Evolutionary conservation across 2,329 filamentous ascomycete genomes (phyloP).

Genomic region (Botryotinia calthae): DNA sequence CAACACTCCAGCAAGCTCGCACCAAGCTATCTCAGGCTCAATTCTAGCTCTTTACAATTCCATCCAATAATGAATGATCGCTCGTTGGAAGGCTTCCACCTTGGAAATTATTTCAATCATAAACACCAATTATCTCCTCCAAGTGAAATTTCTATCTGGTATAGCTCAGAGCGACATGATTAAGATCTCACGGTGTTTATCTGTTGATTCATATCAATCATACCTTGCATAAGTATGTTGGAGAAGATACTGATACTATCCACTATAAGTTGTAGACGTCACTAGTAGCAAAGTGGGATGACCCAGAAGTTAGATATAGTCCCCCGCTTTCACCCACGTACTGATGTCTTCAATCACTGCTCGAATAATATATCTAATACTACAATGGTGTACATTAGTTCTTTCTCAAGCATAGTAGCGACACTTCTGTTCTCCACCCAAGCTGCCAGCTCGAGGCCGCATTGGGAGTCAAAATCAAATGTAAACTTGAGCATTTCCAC

Average conservation of each 20-base stretch:
- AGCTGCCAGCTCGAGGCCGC: not conserved
- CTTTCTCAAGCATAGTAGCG: not conserved
- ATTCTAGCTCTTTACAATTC: not conserved
- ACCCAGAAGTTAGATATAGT: not conserved
- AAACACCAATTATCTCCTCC: not conserved
- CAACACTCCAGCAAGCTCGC: not conserved
- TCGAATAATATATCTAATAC: not conserved
- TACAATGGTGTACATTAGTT: not conserved
- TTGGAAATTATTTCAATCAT: not conserved
- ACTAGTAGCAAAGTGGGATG: not conserved
- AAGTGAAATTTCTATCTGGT: not conserved
- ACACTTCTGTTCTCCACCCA: not conserved
- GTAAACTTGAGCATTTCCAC: not conserved
- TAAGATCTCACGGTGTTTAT: fast-evolving
- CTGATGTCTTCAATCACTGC: fast-evolving
- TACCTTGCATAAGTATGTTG: not conserved
- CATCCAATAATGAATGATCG: fast-evolving
- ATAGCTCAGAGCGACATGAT: not conserved
- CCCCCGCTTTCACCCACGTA: not conserved
- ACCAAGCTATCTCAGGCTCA: not conserved
- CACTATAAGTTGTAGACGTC: not conserved
- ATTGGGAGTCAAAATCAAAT: not conserved
- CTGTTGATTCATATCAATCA: not conserved
- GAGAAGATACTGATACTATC: too few species aligned
- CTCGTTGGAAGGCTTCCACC: not conserved